These are phyloP conservation scores for Volutella citrinella DNA, from an alignment of 2,329 filamentous ascomycete genomes.

Conservation along the genomic window DNA sequence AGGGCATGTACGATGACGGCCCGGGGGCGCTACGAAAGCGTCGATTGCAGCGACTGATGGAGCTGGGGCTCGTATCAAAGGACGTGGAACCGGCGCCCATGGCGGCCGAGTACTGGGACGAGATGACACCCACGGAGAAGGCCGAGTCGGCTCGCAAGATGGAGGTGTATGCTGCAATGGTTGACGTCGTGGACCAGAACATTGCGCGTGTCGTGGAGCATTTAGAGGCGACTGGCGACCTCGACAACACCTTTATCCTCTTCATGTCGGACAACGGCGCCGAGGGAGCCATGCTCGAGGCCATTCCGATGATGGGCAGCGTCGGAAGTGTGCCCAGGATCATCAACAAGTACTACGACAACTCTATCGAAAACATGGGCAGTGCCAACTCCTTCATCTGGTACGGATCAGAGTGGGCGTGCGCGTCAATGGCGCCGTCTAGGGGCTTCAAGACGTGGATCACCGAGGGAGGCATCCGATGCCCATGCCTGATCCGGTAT, in stretches of 20 bases:
- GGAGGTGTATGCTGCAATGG: conserved; percentile 55
- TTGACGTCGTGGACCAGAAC: conserved; percentile 52
- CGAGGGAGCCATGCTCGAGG: too few species aligned
- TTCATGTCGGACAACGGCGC: too few species aligned
- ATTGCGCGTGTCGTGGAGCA: conserved; percentile 51
- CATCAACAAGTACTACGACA: too few species aligned
- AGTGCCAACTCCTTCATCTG: too few species aligned
- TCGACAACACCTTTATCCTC: too few species aligned
- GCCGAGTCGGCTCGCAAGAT: conserved; percentile 21
- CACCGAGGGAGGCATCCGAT: conserved; percentile 7
- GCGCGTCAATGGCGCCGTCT: conserved; percentile 48
- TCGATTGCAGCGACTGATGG: conserved; percentile 42
- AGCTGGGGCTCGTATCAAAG: conserved; percentile 36
- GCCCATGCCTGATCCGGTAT: conserved; percentile 21
- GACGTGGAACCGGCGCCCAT: conserved; percentile 17
- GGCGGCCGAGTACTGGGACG: conserved; percentile 8
- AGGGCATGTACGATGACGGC: too few species aligned
- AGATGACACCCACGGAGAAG: conserved; percentile 9
- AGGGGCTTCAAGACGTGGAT: conserved; percentile 32
- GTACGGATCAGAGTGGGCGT: too few species aligned
- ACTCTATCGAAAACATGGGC: too few species aligned
- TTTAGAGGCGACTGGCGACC: conserved; percentile 37
- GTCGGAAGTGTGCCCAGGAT: too few species aligned
- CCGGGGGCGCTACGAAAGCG: conserved; percentile 40
- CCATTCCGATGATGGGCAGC: too few species aligned